Evolutionary conservation across 2,329 filamentous ascomycete genomes (phyloP), one percentile per base, ranked within the genome.

Genomic region (Scedosporium dehoogii): DNA sequence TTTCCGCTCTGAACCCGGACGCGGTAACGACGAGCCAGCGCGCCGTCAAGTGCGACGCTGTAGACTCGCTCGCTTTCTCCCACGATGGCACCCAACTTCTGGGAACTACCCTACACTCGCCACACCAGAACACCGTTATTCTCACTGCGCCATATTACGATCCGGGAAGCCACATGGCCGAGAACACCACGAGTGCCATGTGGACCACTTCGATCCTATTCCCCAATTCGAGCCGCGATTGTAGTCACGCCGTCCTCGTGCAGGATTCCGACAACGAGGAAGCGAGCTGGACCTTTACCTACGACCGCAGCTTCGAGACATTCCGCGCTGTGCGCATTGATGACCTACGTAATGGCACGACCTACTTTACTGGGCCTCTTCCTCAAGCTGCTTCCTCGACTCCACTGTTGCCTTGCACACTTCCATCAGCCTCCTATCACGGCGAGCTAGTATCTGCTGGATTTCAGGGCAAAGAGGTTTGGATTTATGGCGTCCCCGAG

Each of bases 131-230:
- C 68, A 89, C 90, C 0, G 88, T 93, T 48, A 85, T 91, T 58
- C 79, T 94, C 41, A 91, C 89, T 0, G 89, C 89, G 0, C 90
- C 90, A 1, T 92, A 92, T 69, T 91, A 90, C 71, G 87, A 90
- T 51, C 89, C 86, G 0, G 87, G 87, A 42, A 84, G 83, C 66
- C 80, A 85, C 59, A 79, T 88, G 65, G 81, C 78, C 12, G 85
- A 88, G 63, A 85, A 90, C 63, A 82, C 86, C 65, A 81, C 91
- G 65, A 89, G 87, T 70, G 84, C 87, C 25, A 81, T 93, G 69
- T 94, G 90, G 90, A 93, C 90, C 6, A 91, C 89, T 0, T 92
- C 91, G 41, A 92, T 94, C 56, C 76, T 94, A 3, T 93, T 93
- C 63, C 90, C 90, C 3, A 90, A 92, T 67, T 87, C 85, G n/a